Conservation (phyloP, 495 filamentous ascomycete genomes). For the Trichoderma gamsii region DNA sequence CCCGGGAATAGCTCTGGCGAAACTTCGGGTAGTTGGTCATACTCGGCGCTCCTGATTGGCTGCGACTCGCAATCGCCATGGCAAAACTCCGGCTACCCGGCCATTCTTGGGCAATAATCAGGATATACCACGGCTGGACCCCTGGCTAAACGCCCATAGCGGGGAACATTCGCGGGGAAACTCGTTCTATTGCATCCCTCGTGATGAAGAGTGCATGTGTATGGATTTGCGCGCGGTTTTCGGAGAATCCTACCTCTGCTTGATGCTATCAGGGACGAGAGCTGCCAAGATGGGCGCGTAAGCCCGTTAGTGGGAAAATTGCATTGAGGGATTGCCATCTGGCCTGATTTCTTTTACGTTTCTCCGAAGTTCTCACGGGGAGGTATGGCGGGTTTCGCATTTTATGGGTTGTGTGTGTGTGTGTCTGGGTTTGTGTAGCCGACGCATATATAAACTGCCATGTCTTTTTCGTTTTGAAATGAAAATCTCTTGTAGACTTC, state of each 20-base stretch:
- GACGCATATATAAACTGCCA: slow-evolving; percentile 2
- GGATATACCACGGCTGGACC: background rate
- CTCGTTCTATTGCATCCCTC: background rate
- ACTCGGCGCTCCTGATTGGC: background rate
- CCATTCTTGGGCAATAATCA: background rate
- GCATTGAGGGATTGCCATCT: background rate
- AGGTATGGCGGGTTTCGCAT: background rate
- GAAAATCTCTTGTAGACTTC: background rate
- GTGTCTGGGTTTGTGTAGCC: background rate
- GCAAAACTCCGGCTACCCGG: background rate
- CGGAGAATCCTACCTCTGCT: slow-evolving; percentile 7
- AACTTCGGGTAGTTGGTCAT: background rate
- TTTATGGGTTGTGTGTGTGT: background rate
- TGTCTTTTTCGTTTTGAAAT: background rate
- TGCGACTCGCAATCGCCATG: background rate
- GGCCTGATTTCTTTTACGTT: background rate
- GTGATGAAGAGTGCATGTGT: background rate
- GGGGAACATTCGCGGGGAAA: slow-evolving; percentile 8
- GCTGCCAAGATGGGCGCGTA: background rate
- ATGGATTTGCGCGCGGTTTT: background rate
- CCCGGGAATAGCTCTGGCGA: background rate
- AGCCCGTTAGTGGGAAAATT: background rate
- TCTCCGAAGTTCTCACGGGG: slow-evolving; percentile 2
- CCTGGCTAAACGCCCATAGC: background rate
- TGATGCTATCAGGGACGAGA: background rate